Base-by-base conservation (phyloP, 441 rosid genomes). In the Isatis lusitanica region DNA sequence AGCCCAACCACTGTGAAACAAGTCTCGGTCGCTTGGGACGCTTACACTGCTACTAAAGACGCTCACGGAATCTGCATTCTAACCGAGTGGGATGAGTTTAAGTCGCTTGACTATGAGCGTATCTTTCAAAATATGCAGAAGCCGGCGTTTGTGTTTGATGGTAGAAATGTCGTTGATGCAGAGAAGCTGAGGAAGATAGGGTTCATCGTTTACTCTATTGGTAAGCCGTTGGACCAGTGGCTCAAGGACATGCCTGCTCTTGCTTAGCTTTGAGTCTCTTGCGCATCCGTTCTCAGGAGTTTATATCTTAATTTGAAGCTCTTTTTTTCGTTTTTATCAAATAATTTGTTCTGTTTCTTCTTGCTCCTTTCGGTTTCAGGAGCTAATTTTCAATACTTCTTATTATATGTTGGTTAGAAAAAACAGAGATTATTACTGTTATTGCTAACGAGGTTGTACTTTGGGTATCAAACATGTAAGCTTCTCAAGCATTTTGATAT, bases 51-150 rank as follows among this genome's bases (percentile, higher is more conserved):
- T 30, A 77, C 85, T 24, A 92, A 86, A 80, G 89, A 82, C 72
- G 97, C 97, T 21, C 97, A 92, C 70, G 96, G 86, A 12, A 38
- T 92, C 55, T 92, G 97, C 82, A 83, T 92, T 52, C 78, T 90
- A 73, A 90, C 97, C 0, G 97, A 90, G 84, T 92, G 97, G 97
- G 94, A 88, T 3, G 97, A 92, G 80, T 90, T 92, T 83, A 88
- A 81, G 87, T 76, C 58, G 21, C 92, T 91, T 2, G 97, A 92
- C 57, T 92, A 78, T 85, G 69, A 86, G 83, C 82, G 40, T 84
- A 87, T 92, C 56, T 88, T 78, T 13, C 89, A 88, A 55, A 85
- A 80, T 73, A 92, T 92, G 97, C 93, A 92, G 86, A 90, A 92
- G 62, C 93, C 97, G 0, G 95, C 95, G 35, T 92, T 87, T 9